Evolutionary conservation across 2,329 filamentous ascomycete species (phyloP), one percentile per base, ranked within the genome.

Genomic region (Bipolaris sorokiniana): DNA sequence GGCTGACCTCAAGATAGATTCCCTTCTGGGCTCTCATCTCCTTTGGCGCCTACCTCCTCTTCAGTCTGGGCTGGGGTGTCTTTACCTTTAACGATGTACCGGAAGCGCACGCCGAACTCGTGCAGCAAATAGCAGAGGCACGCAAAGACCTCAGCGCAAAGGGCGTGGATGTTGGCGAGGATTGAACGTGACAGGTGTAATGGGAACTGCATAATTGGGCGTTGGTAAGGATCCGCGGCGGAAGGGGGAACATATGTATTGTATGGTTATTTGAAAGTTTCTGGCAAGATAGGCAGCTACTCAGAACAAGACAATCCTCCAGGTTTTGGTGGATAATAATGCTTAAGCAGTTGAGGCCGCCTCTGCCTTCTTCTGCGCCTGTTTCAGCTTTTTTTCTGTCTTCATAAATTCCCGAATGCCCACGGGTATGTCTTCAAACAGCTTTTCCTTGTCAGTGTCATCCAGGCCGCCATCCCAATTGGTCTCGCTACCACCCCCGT

Each of bases 401-500:
- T 90, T 92, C 94, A 99, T 98, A 71, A 99, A 99, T 76, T 97
- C 94, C 60, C 91, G 83, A 64, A 99, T 97, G 0, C 94, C 95
- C 9, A 98, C 90, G 0, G 95, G 94, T 50, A 99, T 88, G 64
- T 86, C 86, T 48, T 86, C 85, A 69, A 96, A 96, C 34, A 96
- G 73, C 48, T 91, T 87, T 2, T 87, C 87, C 52, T 86, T 82
- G 68, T 77, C 69, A 69, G 50, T 45, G 18, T 56, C 42, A 23
- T 38, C 44, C 10, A 56, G 13, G 63, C 73, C 31, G 48, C 51
- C 36, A 51, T 57, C 57, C 90, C 89, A 92, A 68, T 88, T 89
- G 13, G 84, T 80, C 66, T 90, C 87, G 55, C 88, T 90, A 0
- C 90, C 90, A 2, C 90, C 90, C 23, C 89, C 90, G 71, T 94